Conservation (phyloP, 306 rosid species). For the Quercus variabilis region DNA sequence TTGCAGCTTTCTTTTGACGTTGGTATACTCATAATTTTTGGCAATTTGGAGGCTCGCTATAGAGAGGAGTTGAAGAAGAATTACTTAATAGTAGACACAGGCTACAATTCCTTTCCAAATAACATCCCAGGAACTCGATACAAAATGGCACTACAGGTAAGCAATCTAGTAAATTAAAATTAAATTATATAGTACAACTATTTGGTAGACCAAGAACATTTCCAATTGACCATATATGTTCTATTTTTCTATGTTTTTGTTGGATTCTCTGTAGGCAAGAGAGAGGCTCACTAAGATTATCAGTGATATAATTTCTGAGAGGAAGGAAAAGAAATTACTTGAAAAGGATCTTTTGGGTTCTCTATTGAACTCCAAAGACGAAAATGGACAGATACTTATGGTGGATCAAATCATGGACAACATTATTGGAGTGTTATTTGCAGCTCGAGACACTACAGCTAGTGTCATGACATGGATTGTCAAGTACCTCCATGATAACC, state of each 20-base stretch:
- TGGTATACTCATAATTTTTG: constrained; percentile 63
- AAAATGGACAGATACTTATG: constrained; percentile 44
- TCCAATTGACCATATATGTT: background rate
- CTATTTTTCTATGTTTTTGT: background rate
- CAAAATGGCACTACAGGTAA: constrained; percentile 65
- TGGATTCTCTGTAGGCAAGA: constrained; percentile 55
- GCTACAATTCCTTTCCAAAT: constrained; percentile 83
- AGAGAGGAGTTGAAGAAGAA: constrained; percentile 64
- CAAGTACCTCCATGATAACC: constrained; percentile 74
- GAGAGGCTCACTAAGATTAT: constrained; percentile 53
- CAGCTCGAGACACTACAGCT: constrained; percentile 96
- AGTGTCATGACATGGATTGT: constrained; percentile 87
- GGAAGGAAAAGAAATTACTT: constrained; percentile 50
- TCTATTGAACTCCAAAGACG: constrained; percentile 56
- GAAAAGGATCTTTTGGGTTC: constrained; percentile 66
- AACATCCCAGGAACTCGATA: constrained; percentile 68
- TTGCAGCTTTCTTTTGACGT: constrained; percentile 82
- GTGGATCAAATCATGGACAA: constrained; percentile 81
- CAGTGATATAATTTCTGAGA: constrained; percentile 55
- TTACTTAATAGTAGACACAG: constrained; percentile 54
- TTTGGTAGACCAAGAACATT: background rate
- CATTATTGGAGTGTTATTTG: constrained; percentile 86
- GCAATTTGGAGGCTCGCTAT: constrained; percentile 45
- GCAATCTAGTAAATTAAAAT: background rate
- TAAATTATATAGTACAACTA: background rate